Conservation (phyloP, 768 basidiomycete species). For the Lactifluus hygrophoroides region DNA sequence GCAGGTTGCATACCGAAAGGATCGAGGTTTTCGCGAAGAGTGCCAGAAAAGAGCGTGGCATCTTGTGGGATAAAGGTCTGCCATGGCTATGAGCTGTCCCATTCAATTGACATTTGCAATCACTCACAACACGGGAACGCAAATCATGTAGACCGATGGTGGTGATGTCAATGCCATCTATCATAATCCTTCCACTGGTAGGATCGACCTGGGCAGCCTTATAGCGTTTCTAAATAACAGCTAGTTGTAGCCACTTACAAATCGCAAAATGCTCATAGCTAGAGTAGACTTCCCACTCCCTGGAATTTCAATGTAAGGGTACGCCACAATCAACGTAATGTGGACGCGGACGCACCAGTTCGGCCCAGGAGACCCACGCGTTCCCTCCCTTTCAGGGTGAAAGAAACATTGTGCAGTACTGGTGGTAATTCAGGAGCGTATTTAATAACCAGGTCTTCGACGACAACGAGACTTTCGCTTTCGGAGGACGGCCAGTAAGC, state of each 20-base stretch:
- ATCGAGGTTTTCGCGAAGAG: constrained; percentile 66
- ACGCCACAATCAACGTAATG: not conserved
- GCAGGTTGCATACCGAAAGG: constrained; percentile 43
- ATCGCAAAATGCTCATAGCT: constrained; percentile 79
- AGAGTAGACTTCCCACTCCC: constrained; percentile 79
- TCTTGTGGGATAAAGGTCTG: constrained; percentile 74
- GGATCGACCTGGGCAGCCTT: constrained; percentile 53
- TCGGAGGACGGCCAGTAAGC: constrained; percentile 89
- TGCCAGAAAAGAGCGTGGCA: constrained; percentile 74
- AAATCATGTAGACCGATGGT: constrained; percentile 79
- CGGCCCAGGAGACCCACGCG: constrained; percentile 75
- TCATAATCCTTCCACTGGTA: constrained; percentile 58
- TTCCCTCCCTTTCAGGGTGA: constrained; percentile 61
- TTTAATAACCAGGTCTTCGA: constrained; percentile 70
- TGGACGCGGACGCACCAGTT: constrained; percentile 39
- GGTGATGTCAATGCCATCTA: constrained; percentile 85
- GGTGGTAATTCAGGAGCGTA: constrained; percentile 81
- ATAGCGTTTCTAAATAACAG: not conserved
- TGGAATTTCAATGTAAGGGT: constrained; percentile 19
- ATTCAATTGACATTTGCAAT: not conserved
- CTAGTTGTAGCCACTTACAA: constrained; percentile 37
- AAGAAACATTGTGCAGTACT: constrained; percentile 69
- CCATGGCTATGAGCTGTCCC: not conserved
- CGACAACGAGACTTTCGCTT: constrained; percentile 48
- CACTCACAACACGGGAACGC: constrained; percentile 59